Evolutionary conservation across 768 basidiomycete species (phyloP), one percentile per base, ranked within the genome.

Genomic region (Pilatotrama ljubarskyi): DNA sequence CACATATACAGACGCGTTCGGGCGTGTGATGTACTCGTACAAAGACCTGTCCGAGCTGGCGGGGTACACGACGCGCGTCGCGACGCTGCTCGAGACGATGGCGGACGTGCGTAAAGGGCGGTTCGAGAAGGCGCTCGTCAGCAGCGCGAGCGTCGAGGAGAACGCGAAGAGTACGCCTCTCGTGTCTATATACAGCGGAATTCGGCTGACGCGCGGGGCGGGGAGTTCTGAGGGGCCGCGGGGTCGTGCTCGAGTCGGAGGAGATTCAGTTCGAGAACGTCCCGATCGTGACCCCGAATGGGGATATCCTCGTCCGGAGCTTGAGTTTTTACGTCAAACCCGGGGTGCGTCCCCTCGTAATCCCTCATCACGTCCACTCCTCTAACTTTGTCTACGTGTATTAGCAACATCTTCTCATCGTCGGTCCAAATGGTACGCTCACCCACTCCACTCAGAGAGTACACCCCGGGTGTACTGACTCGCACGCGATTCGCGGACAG

Each of bases 31-130:
- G 93, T 96, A 95, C 72, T 94, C 93, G 3, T 98, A 97, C 78
- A 98, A 97, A 74, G 95, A 98, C 71, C 79, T 99, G 4, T 86
- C 93, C 5, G 96, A 99, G 71, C 84, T 99, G 35, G 94, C 96
- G 3, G 96, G 96, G 11, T 98, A 97, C 71, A 98, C 96, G 2
- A 84, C 93, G 1, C 86, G 96, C 14, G 96, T 99, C 0, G 87
- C 90, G 32, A 83, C 87, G 43, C 80, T 98, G 0, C 81, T 99
- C 9, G 91, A 95, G 55, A 93, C 94, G 0, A 96, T 98, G 85
- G 80, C 85, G 20, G 94, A 95, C 58, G 85, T 96, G 22, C 84
- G 85, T 59, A 76, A 82, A 50, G 93, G 94, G 26, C 89, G 87
- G 68, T 97, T 92, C 60, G 84, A 95, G 70, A 99, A 98, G 75